phyloP scores from a whole-genome alignment of 2,329 filamentous ascomycete genomes.

The Talaromyces sp. region DNA sequence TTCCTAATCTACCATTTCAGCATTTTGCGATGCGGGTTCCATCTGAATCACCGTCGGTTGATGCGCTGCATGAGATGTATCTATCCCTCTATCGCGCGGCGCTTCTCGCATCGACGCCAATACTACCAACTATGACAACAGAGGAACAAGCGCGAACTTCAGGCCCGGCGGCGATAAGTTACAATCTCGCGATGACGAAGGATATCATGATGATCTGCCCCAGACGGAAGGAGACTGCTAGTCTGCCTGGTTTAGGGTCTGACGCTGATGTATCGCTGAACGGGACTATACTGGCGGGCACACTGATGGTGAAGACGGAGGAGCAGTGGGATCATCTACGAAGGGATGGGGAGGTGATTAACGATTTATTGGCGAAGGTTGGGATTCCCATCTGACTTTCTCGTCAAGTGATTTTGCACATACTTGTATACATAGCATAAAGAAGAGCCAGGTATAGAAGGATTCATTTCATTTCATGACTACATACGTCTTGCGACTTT shows the following conservation, averaged over 20 bases:
- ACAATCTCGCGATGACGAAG: conserved; percentile 59
- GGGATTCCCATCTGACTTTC: conserved; percentile 30
- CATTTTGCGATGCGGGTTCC: conserved; percentile 43
- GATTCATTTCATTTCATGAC: background rate
- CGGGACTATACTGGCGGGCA: conserved; percentile 58
- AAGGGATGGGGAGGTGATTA: conserved; percentile 41
- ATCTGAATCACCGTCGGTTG: conserved; percentile 20
- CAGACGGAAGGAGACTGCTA: conserved; percentile 47
- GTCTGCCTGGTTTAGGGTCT: conserved; percentile 33
- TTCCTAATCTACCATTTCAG: conserved; percentile 48
- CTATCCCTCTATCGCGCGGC: conserved; percentile 44
- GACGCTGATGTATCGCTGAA: conserved; percentile 52
- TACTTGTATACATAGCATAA: background rate
- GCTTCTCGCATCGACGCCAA: conserved; percentile 25
- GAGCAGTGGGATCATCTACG: conserved; percentile 54
- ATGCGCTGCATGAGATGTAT: conserved; percentile 40
- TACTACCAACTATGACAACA: background rate
- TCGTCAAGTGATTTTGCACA: background rate
- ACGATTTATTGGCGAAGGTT: conserved; percentile 44
- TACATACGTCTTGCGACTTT: conserved; percentile 5
- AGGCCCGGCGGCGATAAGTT: conserved; percentile 52
- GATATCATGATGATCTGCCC: conserved; percentile 56
- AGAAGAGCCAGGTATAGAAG: background rate
- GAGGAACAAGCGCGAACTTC: conserved; percentile 17
- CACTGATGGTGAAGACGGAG: conserved; percentile 59